Evolutionary conservation across 345 rosid genomes (phyloP).

Genomic region (Linum lewisii): DNA sequence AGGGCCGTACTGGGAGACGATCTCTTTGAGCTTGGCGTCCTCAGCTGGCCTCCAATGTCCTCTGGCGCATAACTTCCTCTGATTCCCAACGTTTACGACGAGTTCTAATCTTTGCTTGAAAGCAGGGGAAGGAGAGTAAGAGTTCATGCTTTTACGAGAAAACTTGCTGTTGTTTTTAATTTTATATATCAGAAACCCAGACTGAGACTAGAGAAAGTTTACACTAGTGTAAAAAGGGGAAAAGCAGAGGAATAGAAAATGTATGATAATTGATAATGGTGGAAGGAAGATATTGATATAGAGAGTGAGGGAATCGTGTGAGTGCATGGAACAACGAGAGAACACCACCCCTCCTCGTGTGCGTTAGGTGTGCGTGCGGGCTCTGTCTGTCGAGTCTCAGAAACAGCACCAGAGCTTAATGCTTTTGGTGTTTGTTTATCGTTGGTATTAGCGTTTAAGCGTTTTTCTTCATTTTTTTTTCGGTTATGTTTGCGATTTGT

Average conservation of each 20-base stretch:
- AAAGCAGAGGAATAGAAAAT: no score
- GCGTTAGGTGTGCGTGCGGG: conserved; percentile 26
- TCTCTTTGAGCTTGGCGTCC: conserved; percentile 73
- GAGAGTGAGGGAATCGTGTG: background rate
- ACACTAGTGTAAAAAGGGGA: no score
- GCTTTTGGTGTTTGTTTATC: no score
- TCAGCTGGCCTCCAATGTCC: conserved; percentile 97
- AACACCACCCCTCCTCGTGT: conserved; percentile 78
- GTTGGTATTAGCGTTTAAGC: no score
- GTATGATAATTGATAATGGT: background rate
- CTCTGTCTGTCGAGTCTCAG: no score
- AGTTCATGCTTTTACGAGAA: no score
- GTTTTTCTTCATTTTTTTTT: no score
- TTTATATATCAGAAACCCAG: no score
- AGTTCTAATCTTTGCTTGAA: conserved; percentile 9
- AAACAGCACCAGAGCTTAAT: conserved; percentile 6
- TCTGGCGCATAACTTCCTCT: conserved; percentile 45
- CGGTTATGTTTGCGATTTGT: no score
- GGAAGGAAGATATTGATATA: background rate
- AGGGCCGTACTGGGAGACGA: conserved; percentile 69
- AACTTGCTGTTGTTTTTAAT: no score
- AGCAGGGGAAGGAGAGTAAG: conserved; percentile 2
- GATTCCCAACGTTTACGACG: conserved; percentile 23
- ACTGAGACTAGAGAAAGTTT: no score
- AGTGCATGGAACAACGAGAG: conserved; percentile 30